Evolutionary conservation across 768 basidiomycete species (phyloP), one percentile per base, ranked within the genome.

Genomic region (Paxillus ammoniavirescens): DNA sequence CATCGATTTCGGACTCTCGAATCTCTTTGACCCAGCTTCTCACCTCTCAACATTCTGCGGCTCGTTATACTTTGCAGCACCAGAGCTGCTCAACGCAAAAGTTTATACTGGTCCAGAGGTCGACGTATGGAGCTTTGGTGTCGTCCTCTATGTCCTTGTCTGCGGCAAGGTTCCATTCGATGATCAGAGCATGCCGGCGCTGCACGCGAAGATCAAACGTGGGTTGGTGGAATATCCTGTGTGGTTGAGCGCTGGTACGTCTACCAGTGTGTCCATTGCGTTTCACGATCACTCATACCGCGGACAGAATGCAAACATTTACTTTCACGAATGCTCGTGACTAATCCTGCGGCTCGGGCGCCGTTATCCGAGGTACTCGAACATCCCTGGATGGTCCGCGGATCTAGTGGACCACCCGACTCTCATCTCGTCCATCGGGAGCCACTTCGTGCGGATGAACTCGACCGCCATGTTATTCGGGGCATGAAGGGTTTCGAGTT

Each of bases 91-190:
- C 58, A 98, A 98, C 63, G 97, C 97, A 23, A 92, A 93, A 65
- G 87, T 93, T 12, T 99, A 98, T 69, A 93, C 91, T 0, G 96
- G 97, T 0, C 97, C 97, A 13, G 96, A 98, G 69, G 97, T 98
- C 53, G 97, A 98, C 63, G 87, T 99, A 4, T 99, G 97, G 97
- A 94, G 92, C 65, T 98, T 99, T 60, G 96, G 97, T 9, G 95
- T 99, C 59, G 97, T 99, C 6, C 81, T 99, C 23, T 98, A 98
- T 63, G 94, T 97, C 17, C 81, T 99, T 48, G 95, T 99, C 0
- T 99, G 96, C 66, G 97, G 97, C 45, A 98, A 97, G 73, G 97
- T 99, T 3, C 96, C 97, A 0, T 98, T 99, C 67, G 97, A 99
- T 64, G 97, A 99, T 68, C 93, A 98, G 72, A 94, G 89, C 67